phyloP scores from a whole-genome alignment of 768 basidiomycete genomes.

The Leccinum fibrillosum region DNA sequence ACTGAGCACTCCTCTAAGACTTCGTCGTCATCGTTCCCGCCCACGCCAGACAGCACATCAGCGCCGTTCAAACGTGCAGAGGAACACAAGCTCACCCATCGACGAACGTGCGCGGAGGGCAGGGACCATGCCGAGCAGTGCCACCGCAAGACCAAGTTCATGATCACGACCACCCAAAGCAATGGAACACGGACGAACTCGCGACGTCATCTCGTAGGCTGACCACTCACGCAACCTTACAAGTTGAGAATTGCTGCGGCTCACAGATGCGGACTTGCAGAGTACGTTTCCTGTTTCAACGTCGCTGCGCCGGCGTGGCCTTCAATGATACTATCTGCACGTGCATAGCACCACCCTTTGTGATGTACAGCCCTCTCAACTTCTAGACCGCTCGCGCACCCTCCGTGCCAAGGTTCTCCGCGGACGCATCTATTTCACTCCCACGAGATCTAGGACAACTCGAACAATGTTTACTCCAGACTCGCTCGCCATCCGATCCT shows the following conservation, averaged over 20 bases:
- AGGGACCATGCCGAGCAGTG: constrained; percentile 37
- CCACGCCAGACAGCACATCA: constrained; percentile 24
- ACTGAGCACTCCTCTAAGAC: no score
- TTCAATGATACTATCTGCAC: constrained; percentile 2
- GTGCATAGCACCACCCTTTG: constrained; percentile 20
- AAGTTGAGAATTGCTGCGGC: constrained; percentile 57
- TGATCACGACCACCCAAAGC: not conserved
- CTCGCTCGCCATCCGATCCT: constrained; percentile 16
- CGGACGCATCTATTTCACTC: constrained; percentile 48
- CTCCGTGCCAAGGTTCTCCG: constrained; percentile 58
- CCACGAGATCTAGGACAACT: constrained; percentile 20
- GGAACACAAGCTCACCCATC: constrained; percentile 13
- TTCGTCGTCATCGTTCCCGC: no score
- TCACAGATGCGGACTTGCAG: constrained; percentile 59
- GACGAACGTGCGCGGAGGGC: constrained; percentile 23
- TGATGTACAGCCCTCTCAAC: constrained; percentile 33
- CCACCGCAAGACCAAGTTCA: not conserved
- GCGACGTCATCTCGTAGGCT: constrained; percentile 41
- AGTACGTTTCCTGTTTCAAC: constrained; percentile 37
- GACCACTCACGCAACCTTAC: constrained; percentile 48
- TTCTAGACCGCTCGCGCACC: constrained; percentile 51
- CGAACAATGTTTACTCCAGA: constrained; percentile 14
- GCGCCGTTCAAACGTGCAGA: constrained; percentile 1
- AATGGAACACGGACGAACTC: constrained; percentile 60
- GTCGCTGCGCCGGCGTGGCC: not conserved